phyloP scores from a whole-genome alignment of 306 rosid species.

The Luffa acutangula region DNA sequence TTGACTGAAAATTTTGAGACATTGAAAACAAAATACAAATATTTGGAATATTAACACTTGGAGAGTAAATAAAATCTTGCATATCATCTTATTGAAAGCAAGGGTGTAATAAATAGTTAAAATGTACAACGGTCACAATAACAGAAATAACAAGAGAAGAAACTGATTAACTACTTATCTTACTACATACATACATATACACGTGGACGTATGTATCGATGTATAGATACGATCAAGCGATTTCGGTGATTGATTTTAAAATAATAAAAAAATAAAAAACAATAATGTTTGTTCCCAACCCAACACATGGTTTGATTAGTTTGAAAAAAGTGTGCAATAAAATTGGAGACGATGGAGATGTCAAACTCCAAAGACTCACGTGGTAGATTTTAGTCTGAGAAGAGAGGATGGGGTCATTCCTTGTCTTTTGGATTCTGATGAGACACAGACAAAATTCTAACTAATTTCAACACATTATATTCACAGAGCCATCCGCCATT shows the following conservation, averaged over 20 bases:
- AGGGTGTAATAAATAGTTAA: too few relatives aligned
- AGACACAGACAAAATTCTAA: not conserved
- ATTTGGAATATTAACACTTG: too few relatives aligned
- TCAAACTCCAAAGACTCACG: not conserved
- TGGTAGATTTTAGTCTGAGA: conserved; percentile 1
- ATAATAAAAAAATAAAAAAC: not conserved
- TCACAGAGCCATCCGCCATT: not conserved
- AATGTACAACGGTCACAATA: too few relatives aligned
- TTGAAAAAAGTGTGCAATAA: not conserved
- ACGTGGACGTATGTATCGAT: not conserved
- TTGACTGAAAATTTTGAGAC: too few relatives aligned
- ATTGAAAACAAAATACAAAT: too few relatives aligned
- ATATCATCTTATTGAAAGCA: too few relatives aligned
- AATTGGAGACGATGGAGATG: not conserved
- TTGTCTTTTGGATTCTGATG: not conserved
- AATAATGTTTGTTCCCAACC: conserved; percentile 38
- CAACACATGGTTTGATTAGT: conserved; percentile 27
- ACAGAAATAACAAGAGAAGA: too few relatives aligned
- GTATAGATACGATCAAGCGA: not conserved
- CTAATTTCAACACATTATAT: not conserved
- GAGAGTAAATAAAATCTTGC: too few relatives aligned
- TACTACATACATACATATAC: not conserved
- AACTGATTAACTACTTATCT: too few relatives aligned
- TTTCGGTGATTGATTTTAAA: not conserved
- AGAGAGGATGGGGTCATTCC: not conserved